Evolutionary conservation across 768 basidiomycete genomes (phyloP).

Genomic region (Suillus paluster): DNA sequence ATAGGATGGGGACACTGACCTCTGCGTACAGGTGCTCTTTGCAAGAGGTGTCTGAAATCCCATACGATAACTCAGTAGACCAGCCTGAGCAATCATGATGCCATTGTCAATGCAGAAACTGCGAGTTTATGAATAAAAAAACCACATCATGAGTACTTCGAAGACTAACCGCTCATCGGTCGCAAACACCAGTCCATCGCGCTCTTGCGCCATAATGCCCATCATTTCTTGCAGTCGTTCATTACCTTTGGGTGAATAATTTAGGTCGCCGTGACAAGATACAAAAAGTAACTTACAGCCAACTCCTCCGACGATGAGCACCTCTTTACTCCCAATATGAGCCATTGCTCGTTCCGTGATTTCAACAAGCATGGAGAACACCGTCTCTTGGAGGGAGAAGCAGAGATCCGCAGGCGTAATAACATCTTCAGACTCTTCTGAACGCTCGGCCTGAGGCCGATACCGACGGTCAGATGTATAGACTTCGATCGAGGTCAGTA

Average conservation of each 20-base stretch:
- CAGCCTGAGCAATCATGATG: slow-evolving; percentile 99
- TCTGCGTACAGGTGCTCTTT: slow-evolving; percentile 90
- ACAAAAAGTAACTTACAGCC: slow-evolving; percentile 72
- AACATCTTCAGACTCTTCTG: slow-evolving; percentile 57
- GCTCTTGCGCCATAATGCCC: slow-evolving; percentile 93
- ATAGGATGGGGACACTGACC: slow-evolving; percentile 50
- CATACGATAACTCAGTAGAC: slow-evolving; percentile 90
- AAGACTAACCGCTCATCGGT: slow-evolving; percentile 86
- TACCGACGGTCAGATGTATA: slow-evolving; percentile 89
- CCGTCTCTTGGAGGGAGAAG: slow-evolving; percentile 95
- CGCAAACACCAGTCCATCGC: slow-evolving; percentile 88
- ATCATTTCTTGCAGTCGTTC: slow-evolving; percentile 97
- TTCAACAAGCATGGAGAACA: slow-evolving; percentile 98
- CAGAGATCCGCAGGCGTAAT: slow-evolving; percentile 97
- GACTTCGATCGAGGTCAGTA: slow-evolving; percentile 85
- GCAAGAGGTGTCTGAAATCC: slow-evolving; percentile 77
- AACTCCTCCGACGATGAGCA: slow-evolving; percentile 98
- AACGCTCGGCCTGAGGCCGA: slow-evolving; percentile 47
- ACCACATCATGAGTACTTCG: background rate
- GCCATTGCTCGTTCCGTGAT: slow-evolving; percentile 99
- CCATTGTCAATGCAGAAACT: slow-evolving; percentile 99
- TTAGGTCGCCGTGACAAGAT: background rate
- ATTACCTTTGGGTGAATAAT: slow-evolving; percentile 62
- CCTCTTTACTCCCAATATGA: slow-evolving; percentile 94
- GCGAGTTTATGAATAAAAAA: slow-evolving; percentile 7